Evolutionary conservation across 106 monocot genomes (phyloP).

Genomic region (Cymbidium sinense): DNA sequence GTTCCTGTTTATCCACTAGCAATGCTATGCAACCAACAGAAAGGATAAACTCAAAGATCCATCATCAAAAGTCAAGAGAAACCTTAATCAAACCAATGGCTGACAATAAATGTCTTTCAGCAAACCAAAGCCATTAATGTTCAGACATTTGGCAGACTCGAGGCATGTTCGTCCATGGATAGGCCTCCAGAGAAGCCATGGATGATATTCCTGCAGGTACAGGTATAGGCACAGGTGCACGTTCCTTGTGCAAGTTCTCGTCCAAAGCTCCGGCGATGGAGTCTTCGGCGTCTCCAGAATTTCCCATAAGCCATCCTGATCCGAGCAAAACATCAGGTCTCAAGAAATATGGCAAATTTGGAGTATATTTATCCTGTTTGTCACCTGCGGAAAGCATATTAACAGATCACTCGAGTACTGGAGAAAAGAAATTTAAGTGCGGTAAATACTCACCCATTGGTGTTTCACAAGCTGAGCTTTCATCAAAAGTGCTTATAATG

Average conservation of each 20-base stretch:
- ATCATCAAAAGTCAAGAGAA: not conserved
- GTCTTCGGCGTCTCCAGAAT: not conserved
- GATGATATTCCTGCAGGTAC: not conserved
- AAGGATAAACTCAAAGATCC: not conserved
- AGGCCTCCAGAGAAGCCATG: constrained; percentile 5
- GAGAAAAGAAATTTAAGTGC: too few species aligned
- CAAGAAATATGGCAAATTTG: constrained; percentile 7
- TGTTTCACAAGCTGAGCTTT: constrained; percentile 2
- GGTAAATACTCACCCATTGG: constrained; percentile 18
- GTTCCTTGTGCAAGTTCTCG: not conserved
- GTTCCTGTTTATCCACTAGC: too few species aligned
- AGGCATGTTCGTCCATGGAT: constrained; percentile 36
- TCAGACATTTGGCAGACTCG: constrained; percentile 19
- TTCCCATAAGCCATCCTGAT: constrained; percentile 4
- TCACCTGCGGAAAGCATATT: constrained; percentile 4
- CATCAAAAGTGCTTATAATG: constrained; percentile 18
- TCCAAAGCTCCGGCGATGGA: constrained; percentile 7
- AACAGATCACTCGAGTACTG: not conserved
- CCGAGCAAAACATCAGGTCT: constrained; percentile 23
- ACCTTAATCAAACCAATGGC: not conserved
- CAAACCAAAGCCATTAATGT: not conserved
- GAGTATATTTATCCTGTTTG: not conserved
- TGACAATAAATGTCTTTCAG: not conserved
- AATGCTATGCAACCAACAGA: not conserved
- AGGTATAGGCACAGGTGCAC: too few species aligned